A percentile compares a stretch with the other conserved stretches of the same genome.
Conservation (phyloP, 2,329 filamentous ascomycete species). For the Cadophora sp. region DNA sequence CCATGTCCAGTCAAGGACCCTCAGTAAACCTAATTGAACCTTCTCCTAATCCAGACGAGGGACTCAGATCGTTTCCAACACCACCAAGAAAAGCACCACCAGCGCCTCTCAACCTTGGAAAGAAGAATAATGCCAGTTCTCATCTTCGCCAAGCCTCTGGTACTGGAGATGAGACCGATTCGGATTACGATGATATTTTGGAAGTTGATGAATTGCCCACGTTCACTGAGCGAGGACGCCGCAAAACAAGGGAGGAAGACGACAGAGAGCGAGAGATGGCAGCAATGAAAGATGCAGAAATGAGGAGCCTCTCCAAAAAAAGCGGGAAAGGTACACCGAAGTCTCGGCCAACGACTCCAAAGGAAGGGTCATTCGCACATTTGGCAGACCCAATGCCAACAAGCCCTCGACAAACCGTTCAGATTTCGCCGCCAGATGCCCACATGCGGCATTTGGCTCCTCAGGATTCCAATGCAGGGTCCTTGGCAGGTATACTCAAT, state of each 20-base stretch:
- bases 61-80: slow-evolving; percentile 60
- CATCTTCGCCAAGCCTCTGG: slow-evolving; percentile 52
- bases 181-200: slow-evolving; percentile 82
- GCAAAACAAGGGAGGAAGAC: slow-evolving; percentile 88
- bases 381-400: slow-evolving; percentile 45
- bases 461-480: slow-evolving; percentile 50
- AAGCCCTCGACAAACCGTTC: slow-evolving; percentile 47
- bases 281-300: slow-evolving; percentile 71
- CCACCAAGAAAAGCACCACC: slow-evolving; percentile 83
- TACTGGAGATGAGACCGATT: slow-evolving; percentile 70
- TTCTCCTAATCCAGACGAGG: slow-evolving; percentile 48
- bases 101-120: slow-evolving; percentile 77
- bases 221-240: slow-evolving; percentile 69
- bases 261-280: slow-evolving; percentile 77
- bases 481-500: slow-evolving; percentile 59
- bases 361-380: slow-evolving; percentile 45
- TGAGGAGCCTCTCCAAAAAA: slow-evolving; percentile 77
- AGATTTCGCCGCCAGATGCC: slow-evolving; percentile 43
- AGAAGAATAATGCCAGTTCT: slow-evolving; percentile 48
- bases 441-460: slow-evolving; percentile 43
- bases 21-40: slow-evolving; percentile 51
- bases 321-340: slow-evolving; percentile 63
- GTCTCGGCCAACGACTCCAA: slow-evolving; percentile 48
- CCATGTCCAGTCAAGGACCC: slow-evolving; percentile 34
- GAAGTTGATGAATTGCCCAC: slow-evolving; percentile 69